Conservation (phyloP, 139 green algal genomes). For the Chlorella sp. region DNA sequence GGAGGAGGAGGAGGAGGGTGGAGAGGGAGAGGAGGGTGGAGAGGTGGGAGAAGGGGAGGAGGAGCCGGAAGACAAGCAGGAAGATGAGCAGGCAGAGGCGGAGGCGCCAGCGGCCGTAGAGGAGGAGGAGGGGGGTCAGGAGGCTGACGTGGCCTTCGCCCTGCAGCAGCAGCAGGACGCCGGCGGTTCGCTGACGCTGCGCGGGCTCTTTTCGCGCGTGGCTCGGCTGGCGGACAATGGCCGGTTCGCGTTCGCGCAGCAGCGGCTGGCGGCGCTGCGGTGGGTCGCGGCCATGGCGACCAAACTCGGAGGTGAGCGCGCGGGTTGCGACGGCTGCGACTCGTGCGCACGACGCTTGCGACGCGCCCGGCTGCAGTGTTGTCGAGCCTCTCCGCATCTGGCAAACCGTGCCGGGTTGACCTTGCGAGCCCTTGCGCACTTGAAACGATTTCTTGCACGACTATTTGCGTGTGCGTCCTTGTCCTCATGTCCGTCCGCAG, state of each 20-base stretch:
- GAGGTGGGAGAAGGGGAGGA: conserved; percentile 6
- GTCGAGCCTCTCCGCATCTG: too few relatives aligned
- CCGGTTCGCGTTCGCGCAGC: conserved; percentile 24
- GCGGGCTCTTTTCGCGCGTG: conserved; percentile 63
- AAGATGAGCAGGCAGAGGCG: conserved; percentile 17
- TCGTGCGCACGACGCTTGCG: too few relatives aligned
- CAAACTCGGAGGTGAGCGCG: conserved; percentile 34
- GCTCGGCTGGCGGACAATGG: conserved; percentile 58
- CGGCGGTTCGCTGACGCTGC: conserved; percentile 38
- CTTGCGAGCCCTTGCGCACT: too few relatives aligned
- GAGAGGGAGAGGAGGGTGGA: conserved; percentile 8
- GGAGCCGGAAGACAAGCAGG: conserved; percentile 9
- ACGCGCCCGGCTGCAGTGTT: too few relatives aligned
- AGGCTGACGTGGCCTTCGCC: conserved; percentile 6
- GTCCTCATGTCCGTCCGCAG: not conserved
- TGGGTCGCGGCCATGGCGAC: conserved; percentile 65
- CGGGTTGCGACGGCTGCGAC: too few relatives aligned
- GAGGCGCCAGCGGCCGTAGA: conserved; percentile 10
- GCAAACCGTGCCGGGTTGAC: too few relatives aligned
- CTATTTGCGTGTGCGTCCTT: not conserved
- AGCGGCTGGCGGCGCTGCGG: conserved; percentile 62
- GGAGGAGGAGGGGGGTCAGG: conserved; percentile 5
- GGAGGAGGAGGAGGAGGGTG: conserved; percentile 5
- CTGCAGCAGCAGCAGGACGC: conserved; percentile 5
- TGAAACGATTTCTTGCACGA: not conserved